phyloP scores from a whole-genome alignment of 2,329 filamentous ascomycete genomes.

The Laburnicola sp. region DNA sequence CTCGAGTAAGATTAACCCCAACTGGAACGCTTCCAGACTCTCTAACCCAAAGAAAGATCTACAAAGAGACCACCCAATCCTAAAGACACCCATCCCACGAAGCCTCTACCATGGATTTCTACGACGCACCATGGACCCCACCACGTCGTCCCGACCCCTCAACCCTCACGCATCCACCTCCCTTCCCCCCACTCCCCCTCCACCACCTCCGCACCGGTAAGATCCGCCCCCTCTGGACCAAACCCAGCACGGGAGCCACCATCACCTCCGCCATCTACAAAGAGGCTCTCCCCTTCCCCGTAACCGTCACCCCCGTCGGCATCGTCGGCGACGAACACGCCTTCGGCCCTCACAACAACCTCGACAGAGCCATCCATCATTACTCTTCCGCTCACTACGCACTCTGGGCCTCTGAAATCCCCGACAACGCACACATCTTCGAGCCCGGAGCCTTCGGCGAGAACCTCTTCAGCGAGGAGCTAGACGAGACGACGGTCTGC shows the following conservation, averaged over 20 bases:
- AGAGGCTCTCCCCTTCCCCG: slow-evolving; percentile 46
- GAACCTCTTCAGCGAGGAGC: slow-evolving; percentile 61
- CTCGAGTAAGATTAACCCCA: too few species aligned
- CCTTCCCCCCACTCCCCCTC: slow-evolving; percentile 51
- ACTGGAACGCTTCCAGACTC: too few species aligned
- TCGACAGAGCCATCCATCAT: slow-evolving; percentile 65
- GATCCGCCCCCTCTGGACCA: slow-evolving; percentile 58
- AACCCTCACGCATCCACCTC: slow-evolving; percentile 23
- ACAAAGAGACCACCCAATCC: too few species aligned
- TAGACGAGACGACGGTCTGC: slow-evolving; percentile 67
- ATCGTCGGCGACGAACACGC: slow-evolving; percentile 65
- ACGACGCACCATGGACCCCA: slow-evolving; percentile 17
- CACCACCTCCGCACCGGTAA: slow-evolving; percentile 61
- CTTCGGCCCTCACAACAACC: slow-evolving; percentile 62
- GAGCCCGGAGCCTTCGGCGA: slow-evolving; percentile 65
- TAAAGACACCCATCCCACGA: background rate
- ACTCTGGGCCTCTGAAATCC: slow-evolving; percentile 58
- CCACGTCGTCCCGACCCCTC: slow-evolving; percentile 27
- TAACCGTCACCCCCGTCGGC: slow-evolving; percentile 55
- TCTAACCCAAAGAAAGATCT: too few species aligned
- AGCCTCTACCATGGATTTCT: slow-evolving; percentile 14
- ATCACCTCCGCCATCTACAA: slow-evolving; percentile 62
- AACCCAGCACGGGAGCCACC: slow-evolving; percentile 55
- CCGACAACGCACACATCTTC: slow-evolving; percentile 56
- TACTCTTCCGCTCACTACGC: slow-evolving; percentile 65